Evolutionary conservation across 208 protist species (phyloP).

Genomic region (Wallacemonas sp.): DNA sequence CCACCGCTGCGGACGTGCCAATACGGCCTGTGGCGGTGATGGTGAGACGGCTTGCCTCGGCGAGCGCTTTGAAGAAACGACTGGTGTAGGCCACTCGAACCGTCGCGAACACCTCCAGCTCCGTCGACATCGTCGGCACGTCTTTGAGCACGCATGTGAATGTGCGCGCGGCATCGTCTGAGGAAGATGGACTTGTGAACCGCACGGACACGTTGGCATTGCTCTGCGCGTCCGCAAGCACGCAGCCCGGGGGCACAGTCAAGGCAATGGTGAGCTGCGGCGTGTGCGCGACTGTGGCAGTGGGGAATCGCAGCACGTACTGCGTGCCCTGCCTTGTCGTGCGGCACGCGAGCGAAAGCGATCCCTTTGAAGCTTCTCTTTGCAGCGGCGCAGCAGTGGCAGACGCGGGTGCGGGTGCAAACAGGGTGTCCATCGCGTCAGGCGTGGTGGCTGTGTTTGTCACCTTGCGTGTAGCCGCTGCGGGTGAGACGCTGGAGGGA

Average conservation of each 20-base stretch:
- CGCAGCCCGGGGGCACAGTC: not conserved
- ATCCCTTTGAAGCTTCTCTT: no score
- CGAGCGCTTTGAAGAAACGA: no score
- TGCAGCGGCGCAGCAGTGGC: no score
- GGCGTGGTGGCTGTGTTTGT: not conserved
- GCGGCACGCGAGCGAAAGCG: not conserved
- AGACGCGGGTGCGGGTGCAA: not conserved
- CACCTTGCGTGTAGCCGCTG: no score
- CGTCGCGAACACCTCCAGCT: slow-evolving; percentile 9
- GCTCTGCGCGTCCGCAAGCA: not conserved
- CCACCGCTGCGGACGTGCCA: not conserved
- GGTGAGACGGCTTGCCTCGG: no score
- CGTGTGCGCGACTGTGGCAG: not conserved
- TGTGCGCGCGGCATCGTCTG: no score
- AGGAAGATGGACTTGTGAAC: not conserved
- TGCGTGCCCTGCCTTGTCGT: not conserved
- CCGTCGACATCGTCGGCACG: slow-evolving; percentile 12
- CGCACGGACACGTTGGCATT: not conserved
- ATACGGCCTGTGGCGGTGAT: no score
- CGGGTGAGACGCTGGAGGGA: no score
- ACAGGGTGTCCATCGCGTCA: not conserved
- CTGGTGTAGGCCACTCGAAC: not conserved
- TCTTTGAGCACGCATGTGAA: slow-evolving; percentile 18
- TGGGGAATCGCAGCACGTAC: not conserved
- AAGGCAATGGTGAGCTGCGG: not conserved